Conservation (phyloP, 768 basidiomycete species). For the Filobasidium wieringae region DNA sequence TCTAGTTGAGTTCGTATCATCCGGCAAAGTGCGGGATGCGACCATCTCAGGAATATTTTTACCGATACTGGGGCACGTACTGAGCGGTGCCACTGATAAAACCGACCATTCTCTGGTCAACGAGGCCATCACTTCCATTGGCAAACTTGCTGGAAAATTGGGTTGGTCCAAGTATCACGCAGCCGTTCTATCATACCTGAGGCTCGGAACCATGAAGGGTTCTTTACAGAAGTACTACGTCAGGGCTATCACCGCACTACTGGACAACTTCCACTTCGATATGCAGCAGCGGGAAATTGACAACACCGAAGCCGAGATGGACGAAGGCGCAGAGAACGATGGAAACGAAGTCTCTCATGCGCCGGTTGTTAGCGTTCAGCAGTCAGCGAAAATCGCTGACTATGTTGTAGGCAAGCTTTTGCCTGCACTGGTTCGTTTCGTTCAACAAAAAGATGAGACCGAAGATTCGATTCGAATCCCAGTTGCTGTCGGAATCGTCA, state of each 20-base stretch:
- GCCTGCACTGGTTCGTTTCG: slow-evolving; percentile 62
- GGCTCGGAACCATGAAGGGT: slow-evolving; percentile 49
- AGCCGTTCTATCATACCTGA: slow-evolving; percentile 69
- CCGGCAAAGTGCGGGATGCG: slow-evolving; percentile 53
- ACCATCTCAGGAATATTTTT: slow-evolving; percentile 72
- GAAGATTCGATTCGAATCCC: slow-evolving; percentile 83
- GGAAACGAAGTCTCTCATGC: slow-evolving; percentile 14
- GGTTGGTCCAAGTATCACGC: slow-evolving; percentile 73
- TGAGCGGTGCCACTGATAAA: slow-evolving; percentile 47
- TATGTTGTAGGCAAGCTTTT: slow-evolving; percentile 64
- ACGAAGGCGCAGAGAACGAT: slow-evolving; percentile 24
- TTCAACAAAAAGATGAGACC: slow-evolving; percentile 70
- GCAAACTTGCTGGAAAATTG: slow-evolving; percentile 62
- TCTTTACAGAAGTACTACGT: slow-evolving; percentile 66
- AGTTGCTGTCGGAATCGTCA: slow-evolving; percentile 71
- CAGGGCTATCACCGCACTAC: slow-evolving; percentile 66
- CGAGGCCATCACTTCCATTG: slow-evolving; percentile 71
- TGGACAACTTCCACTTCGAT: slow-evolving; percentile 85
- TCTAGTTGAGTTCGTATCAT: slow-evolving; percentile 64
- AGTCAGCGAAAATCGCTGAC: slow-evolving; percentile 48
- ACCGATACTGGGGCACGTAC: slow-evolving; percentile 72
- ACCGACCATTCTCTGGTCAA: slow-evolving; percentile 76
- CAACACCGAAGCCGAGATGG: slow-evolving; percentile 20
- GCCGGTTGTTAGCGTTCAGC: background rate
- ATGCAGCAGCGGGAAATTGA: slow-evolving; percentile 48